Conservation (phyloP, 2,329 filamentous ascomycete genomes). For the Colletotrichum gloeosporioides region DNA sequence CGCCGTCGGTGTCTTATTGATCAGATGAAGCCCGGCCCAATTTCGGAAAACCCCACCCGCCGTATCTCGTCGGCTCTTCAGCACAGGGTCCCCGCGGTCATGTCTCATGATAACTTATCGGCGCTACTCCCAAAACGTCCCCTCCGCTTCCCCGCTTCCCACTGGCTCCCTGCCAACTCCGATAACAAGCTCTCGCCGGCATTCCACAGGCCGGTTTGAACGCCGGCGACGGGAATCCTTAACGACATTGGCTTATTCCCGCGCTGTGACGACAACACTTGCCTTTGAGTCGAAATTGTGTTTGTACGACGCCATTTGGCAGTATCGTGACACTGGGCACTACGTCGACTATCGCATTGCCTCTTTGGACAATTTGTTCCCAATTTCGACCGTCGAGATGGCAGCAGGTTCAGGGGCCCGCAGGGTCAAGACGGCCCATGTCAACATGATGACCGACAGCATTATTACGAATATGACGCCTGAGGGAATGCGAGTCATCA, state of each 20-base stretch:
- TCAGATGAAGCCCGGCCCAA: neutral
- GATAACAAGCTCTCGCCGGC: neutral
- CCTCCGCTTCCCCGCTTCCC: neutral
- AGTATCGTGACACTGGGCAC: neutral
- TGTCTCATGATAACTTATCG: neutral
- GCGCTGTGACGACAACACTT: neutral
- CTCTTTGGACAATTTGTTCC: neutral
- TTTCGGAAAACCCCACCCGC: neutral
- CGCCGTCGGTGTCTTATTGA: neutral
- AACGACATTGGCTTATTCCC: neutral
- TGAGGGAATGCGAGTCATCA: conserved; percentile 42
- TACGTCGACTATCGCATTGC: neutral
- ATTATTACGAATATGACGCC: conserved; percentile 46
- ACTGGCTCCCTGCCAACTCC: neutral
- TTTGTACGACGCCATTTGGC: neutral
- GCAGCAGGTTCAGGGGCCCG: neutral
- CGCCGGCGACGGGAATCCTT: neutral
- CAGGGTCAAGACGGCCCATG: conserved; percentile 37
- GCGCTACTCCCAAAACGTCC: neutral
- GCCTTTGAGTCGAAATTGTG: neutral
- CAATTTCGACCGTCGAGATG: neutral
- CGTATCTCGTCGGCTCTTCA: neutral
- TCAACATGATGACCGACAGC: conserved; percentile 53
- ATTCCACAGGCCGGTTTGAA: neutral
- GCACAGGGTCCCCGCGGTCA: neutral